Evolutionary conservation across 768 basidiomycete genomes (phyloP), one percentile per base, ranked within the genome.

Genomic region (Tulasnella sp.): DNA sequence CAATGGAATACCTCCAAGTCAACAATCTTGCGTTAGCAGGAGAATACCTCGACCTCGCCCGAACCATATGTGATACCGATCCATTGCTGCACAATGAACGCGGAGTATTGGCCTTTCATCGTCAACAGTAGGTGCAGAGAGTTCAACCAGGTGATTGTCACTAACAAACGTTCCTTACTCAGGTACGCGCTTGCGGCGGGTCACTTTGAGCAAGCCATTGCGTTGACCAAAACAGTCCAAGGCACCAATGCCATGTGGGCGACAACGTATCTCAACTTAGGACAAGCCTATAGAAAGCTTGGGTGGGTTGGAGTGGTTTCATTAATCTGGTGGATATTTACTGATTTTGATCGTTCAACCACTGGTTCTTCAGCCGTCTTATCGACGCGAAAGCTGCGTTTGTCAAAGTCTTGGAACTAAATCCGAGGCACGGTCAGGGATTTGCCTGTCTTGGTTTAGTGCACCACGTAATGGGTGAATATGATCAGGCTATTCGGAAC

Each of bases 1-100:
- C 93, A 5, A 98, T 96, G 92, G 93, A 99, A 65, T 87, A 98
- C 58, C 86, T 99, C 32, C 81, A 83, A 61, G 71, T 99, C 5
- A 84, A 82, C 25, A 89, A 96, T 56, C 72, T 78, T 56, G 62
- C 66, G 20, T 71, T 89, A 39, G 95, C 95, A 3, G 81, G 86
- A 43, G 93, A 98, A 61, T 85, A 93, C 15, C 72, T 99, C 35
- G 72, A 77, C 55, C 87, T 91, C 1, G 83, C 92, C 3, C 69
- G 79, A 58, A 66, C 72, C 3, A 81, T 92, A 69, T 92, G 91
- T 61, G 75, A 83, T 55, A 78, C 76, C 7, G 95, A 99, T 61
- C 92, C 95, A 32, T 68, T 96, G 49, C 70, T 96, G 40, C 71
- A 83, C 49, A 98, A 98, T 61, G 95, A 99, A 66, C 70, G 85